Conservation (phyloP, 176 grass and related monocot genomes). For the Chrysopogon serrulatus region DNA sequence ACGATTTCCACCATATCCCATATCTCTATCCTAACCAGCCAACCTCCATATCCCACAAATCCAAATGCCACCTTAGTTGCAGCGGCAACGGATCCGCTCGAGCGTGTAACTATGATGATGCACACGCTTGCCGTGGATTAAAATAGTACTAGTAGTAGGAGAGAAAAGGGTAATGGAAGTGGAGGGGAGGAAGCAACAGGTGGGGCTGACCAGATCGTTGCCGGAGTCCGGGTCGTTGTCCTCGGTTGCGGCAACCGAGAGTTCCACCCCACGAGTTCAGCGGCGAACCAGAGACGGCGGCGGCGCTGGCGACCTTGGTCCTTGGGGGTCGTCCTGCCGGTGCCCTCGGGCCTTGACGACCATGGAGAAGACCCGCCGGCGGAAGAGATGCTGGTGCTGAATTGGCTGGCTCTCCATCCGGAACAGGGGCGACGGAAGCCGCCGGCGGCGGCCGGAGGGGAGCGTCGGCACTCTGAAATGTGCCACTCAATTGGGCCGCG, state of each 20-base stretch:
- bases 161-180: not conserved
- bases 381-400: not conserved
- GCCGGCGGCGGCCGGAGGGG: too few species aligned
- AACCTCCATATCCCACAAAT: too few species aligned
- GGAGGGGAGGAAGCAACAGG: too few species aligned
- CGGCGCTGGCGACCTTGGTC: not conserved
- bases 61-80: too few species aligned
- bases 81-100: not conserved
- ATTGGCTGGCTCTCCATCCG: too few species aligned
- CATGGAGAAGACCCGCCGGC: not conserved
- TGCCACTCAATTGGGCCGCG: too few species aligned
- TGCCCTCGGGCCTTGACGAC: not conserved
- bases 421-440: too few species aligned
- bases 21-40: too few species aligned
- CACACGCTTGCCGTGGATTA: not conserved
- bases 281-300: not conserved
- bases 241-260: not conserved
- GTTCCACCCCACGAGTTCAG: not conserved
- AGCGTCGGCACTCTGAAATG: too few species aligned
- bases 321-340: not conserved
- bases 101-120: not conserved
- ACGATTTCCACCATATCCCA: too few species aligned
- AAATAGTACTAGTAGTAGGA: not conserved
- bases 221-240: too few species aligned
- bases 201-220: not conserved